Base-by-base conservation (phyloP, 495 filamentous ascomycete genomes). In the Annulohypoxylon stygium region DNA sequence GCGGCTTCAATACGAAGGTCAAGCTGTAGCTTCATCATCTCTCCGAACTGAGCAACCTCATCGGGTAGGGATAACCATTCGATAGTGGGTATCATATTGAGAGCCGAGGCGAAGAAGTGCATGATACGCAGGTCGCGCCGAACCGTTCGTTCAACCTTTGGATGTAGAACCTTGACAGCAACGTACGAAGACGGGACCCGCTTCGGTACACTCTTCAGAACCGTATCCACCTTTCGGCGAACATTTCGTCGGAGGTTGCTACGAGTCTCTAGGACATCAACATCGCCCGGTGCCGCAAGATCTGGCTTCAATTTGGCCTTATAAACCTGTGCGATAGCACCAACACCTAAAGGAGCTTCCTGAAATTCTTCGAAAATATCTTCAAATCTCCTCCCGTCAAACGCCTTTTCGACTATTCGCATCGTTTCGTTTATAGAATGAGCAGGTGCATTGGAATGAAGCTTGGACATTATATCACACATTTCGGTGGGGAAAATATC, bases 281-380 rank as follows among this genome's bases (percentile, higher is more conserved):
- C 78, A 65, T 93, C 90, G 25, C 86, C 86, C 0, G 86, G 87
- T 1, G 82, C 84, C 7, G 92, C 89, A 63, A 98, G 84, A 59
- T 93, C 90, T 1, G 92, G 89, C 71, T 95, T 97, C 33, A 99
- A 81, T 78, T 93, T 98, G 2, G 97, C 97, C 77, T 92, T 97
- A 84, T 99, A 99, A 10, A 98, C 97, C 79, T 99, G 97, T 14
- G 97, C 97, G 77, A 99, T 98, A 12, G 97, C 96, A 23, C 97
- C 97, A 3, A 98, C 95, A 11, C 97, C 97, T 2, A 99, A 82
- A 0, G 97, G 96, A 61, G 88, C 88, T 79, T 97, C 93, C 23
- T 97, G 86, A 75, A 99, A 99, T 78, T 98, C 97, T 30, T 97
- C 94, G 73, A 99, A 99, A 30, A 99, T 98, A 4, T 97, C 93